These are phyloP conservation scores for Bipolaris bicolor DNA, from an alignment of 2,329 filamentous ascomycete genomes.

Conservation along the genomic window DNA sequence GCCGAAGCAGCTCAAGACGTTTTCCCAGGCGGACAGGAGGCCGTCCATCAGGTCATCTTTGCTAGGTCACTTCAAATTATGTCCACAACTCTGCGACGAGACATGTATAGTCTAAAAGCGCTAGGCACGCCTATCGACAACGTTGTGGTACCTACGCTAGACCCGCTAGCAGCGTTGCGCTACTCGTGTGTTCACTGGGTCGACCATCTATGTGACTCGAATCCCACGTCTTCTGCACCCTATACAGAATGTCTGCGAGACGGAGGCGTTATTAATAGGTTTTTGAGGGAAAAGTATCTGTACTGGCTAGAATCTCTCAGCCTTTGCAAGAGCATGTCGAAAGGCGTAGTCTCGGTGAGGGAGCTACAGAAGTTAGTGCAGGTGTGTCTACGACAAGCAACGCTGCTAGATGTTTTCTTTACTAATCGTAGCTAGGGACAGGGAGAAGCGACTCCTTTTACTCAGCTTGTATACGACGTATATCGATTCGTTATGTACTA, in stretches of 20 bases:
- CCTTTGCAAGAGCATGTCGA: constrained; percentile 18
- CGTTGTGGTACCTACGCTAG: not conserved
- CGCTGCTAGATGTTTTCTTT: not conserved
- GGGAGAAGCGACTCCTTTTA: not conserved
- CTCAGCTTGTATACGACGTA: not conserved
- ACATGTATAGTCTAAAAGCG: not conserved
- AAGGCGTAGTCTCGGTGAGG: constrained; percentile 20
- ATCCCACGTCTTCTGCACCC: not conserved
- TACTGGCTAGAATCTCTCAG: constrained; percentile 22
- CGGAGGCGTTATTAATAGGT: not conserved
- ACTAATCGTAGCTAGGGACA: not conserved
- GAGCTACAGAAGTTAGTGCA: not conserved
- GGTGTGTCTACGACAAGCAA: not conserved
- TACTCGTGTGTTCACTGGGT: constrained; percentile 45
- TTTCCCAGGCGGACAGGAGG: constrained; percentile 15
- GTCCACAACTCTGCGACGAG: not conserved
- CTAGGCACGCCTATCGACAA: not conserved
- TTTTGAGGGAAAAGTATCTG: not conserved
- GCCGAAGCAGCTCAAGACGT: not conserved
- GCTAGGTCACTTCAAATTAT: not conserved
- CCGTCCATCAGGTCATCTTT: not conserved
- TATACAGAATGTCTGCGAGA: not conserved
- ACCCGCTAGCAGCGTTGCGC: constrained; percentile 31
- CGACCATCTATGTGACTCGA: constrained; percentile 38
- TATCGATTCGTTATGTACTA: not conserved